A percentile compares a stretch with the other conserved stretches of the same genome.
Evolutionary conservation across 805 yeast species (phyloP).

Genomic region (Candida ficus): DNA sequence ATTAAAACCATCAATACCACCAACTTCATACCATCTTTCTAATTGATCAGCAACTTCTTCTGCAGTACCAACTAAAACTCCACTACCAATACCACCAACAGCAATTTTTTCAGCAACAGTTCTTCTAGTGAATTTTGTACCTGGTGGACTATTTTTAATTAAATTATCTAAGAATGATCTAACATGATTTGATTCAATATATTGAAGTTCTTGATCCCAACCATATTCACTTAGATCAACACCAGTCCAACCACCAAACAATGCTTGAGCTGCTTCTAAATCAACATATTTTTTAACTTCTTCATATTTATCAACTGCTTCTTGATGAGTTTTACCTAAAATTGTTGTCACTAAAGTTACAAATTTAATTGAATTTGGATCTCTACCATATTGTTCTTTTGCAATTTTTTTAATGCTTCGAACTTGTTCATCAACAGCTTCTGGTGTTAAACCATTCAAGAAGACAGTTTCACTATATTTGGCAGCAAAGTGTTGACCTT

Average conservation of each 20-base stretch:
- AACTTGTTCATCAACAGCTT: conserved; percentile 25
- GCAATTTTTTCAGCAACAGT: conserved; percentile 3
- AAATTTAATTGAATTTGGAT: conserved; percentile 33
- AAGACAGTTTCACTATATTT: no score
- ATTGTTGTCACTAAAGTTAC: conserved; percentile 32
- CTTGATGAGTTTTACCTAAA: conserved; percentile 35
- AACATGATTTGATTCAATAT: conserved; percentile 16
- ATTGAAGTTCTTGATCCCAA: conserved; percentile 27
- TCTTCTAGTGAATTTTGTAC: conserved; percentile 1
- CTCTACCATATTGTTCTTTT: conserved; percentile 29
- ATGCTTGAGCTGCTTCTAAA: conserved; percentile 37
- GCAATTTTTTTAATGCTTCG: conserved; percentile 30
- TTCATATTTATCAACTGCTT: conserved; percentile 32
- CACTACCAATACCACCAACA: no score
- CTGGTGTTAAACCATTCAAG: conserved; percentile 33
- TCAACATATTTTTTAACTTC: conserved; percentile 29
- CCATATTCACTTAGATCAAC: conserved; percentile 33
- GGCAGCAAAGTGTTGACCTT: no score
- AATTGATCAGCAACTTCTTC: conserved; percentile 33
- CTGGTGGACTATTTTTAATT: no score
- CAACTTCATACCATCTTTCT: conserved; percentile 35
- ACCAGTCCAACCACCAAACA: conserved; percentile 41
- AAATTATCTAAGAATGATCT: no score
- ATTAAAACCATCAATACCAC: conserved; percentile 38
- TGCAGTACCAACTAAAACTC: conserved; percentile 7